Conservation (phyloP, 805 yeast genomes). For the Pichia manshurica region DNA sequence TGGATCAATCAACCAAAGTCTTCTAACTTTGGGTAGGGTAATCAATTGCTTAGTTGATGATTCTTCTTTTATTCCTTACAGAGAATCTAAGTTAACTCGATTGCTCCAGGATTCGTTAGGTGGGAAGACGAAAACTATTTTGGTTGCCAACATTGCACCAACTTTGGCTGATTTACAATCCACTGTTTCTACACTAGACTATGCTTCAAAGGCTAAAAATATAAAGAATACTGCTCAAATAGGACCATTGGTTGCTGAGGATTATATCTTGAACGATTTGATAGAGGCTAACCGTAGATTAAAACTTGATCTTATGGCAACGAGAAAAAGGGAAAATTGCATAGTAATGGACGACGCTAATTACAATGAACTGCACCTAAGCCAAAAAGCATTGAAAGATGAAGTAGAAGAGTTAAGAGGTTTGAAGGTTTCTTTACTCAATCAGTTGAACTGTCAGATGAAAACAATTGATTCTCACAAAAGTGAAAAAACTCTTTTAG, state of each 20-base stretch:
- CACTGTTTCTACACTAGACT: conserved; percentile 48
- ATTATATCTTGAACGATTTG: conserved; percentile 39
- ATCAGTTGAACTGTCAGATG: conserved; percentile 13
- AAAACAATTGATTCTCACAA: conserved; percentile 18
- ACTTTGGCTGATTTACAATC: conserved; percentile 43
- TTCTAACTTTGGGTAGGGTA: conserved; percentile 83
- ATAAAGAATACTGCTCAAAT: conserved; percentile 47
- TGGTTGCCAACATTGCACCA: conserved; percentile 85
- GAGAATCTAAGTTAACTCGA: conserved; percentile 75
- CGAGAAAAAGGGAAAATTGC: conserved; percentile 55
- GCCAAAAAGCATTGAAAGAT: conserved; percentile 43
- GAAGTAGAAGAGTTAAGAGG: conserved; percentile 44
- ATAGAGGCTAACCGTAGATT: conserved; percentile 41
- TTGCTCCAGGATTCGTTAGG: conserved; percentile 74
- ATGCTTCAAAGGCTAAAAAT: conserved; percentile 52
- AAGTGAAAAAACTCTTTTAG: conserved; percentile 19
- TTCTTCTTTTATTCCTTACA: conserved; percentile 62
- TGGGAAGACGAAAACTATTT: conserved; percentile 81
- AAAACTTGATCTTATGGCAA: conserved; percentile 51
- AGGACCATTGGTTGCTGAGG: conserved; percentile 40
- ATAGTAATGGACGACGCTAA: conserved; percentile 56
- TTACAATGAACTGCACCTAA: conserved; percentile 46
- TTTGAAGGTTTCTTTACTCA: conserved; percentile 33
- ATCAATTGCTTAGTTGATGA: conserved; percentile 67
- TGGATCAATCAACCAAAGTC: conserved; percentile 84